These are phyloP conservation scores for Tetraselmis chui DNA, from an alignment of 139 green algal species.

Conservation along the genomic window DNA sequence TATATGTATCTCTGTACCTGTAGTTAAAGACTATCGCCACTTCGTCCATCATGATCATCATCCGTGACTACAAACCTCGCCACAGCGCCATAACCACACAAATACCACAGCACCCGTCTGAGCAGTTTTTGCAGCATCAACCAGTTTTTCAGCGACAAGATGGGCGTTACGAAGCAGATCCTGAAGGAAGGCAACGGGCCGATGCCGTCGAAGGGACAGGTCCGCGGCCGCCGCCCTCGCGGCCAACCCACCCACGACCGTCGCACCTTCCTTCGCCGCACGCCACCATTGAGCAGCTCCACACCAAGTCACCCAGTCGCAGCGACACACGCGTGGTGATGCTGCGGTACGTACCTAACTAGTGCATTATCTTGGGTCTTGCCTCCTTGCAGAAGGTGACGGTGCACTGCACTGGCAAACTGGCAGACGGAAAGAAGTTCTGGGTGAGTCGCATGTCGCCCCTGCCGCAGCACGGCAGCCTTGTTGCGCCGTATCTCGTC, in stretches of 20 bases:
- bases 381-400: conserved; percentile 25
- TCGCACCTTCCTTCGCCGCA: background rate
- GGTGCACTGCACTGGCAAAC: conserved; percentile 36
- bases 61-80: too few relatives aligned
- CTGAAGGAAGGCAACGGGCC: background rate
- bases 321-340: background rate
- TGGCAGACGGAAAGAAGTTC: conserved; percentile 16
- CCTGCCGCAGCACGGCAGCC: too few relatives aligned
- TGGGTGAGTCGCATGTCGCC: too few relatives aligned
- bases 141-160: too few relatives aligned
- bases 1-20: too few relatives aligned
- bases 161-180: background rate
- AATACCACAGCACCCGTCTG: too few relatives aligned
- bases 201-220: background rate
- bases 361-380: background rate
- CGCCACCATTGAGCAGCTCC: background rate
- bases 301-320: background rate
- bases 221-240: background rate
- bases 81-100: too few relatives aligned
- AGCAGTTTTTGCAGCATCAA: too few relatives aligned
- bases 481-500: too few relatives aligned
- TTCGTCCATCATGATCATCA: too few relatives aligned
- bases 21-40: too few relatives aligned
- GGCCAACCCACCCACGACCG: background rate
- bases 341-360: background rate